Base-by-base conservation (phyloP, 371 early-diverging fungal genomes). In the Phascolomyces articulosus region DNA sequence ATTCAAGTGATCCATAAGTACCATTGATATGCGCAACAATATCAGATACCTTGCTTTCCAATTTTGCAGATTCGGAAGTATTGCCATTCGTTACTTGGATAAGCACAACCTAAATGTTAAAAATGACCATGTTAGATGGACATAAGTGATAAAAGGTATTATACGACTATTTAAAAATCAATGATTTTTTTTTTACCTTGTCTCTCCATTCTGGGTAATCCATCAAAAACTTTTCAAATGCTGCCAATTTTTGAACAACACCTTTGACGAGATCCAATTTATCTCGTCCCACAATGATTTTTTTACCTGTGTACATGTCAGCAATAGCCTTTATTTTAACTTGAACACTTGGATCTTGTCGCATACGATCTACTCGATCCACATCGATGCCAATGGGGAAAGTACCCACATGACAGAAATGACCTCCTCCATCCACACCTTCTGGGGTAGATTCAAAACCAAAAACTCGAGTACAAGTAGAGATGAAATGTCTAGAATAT, bases 231-330 rank as follows among this genome's bases (percentile, higher is more conserved):
- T 90, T 91, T 78, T 97, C 95, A 75, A 96, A 99, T 0, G 96
- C 97, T 48, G 90, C 87, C 47, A 99, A 71, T 77, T 99, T 98
- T 73, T 99, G 98, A 27, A 94, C 87, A 28, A 99, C 95, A 21
- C 99, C 99, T 71, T 99, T 99, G 58, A 98, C 96, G 55, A 94
- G 92, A 82, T 99, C 99, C 26, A 98, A 84, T 79, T 98, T 97
- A 78, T 99, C 99, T 29, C 99, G 86, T 2, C 98, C 99, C 27
- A 99, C 91, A 57, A 99, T 88, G 55, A 99, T 93, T 66, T 91
- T 92, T 69, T 98, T 99, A n/a, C 88, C 96, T 23, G 89, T 80
- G 72, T 97, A 99, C 65, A 93, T 84, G 58, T 95, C 92, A 34
- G 80, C 85, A 23, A 98, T 86, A 15, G 92, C 82, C 31, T 87